phyloP scores from a whole-genome alignment of 78 protist genomes.

The Bigelowiella natans region DNA sequence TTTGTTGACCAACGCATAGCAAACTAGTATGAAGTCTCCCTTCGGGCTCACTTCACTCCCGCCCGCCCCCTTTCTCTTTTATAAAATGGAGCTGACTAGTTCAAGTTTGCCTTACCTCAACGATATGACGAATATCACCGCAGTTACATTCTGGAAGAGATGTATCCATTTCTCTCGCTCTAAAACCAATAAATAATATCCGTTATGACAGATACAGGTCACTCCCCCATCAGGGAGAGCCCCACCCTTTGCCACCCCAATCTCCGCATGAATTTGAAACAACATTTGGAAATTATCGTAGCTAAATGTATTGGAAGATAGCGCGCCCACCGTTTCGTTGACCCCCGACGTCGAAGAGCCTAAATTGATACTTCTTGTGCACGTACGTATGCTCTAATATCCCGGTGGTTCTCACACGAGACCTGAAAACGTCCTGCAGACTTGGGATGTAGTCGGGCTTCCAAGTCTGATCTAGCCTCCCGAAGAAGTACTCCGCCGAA shows the following conservation, averaged over 20 bases:
- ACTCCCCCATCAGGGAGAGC: too few species aligned
- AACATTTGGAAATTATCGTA: too few species aligned
- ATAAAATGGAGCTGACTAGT: too few species aligned
- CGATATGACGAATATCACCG: conserved; percentile 61
- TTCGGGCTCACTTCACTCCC: too few species aligned
- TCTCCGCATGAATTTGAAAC: too few species aligned
- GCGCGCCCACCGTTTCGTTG: conserved; percentile 52
- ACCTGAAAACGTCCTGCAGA: conserved; percentile 65
- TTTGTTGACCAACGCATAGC: too few species aligned
- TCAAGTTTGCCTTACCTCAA: neutral
- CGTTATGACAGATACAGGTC: too few species aligned
- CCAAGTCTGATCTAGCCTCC: neutral
- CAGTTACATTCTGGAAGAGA: conserved; percentile 83
- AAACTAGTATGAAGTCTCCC: too few species aligned
- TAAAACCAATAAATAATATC: too few species aligned
- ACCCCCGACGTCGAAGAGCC: conserved; percentile 83
- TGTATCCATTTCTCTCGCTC: conserved; percentile 90
- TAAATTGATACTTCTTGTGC: neutral
- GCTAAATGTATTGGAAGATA: too few species aligned
- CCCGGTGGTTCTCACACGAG: conserved; percentile 82
- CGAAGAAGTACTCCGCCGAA: neutral
- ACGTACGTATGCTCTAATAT: conserved; percentile 6
- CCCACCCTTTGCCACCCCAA: too few species aligned
- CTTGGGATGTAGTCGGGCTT: neutral
- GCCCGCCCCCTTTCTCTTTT: too few species aligned